Percentiles rank a stretch among this genome's conserved stretches.
phyloP scores from a whole-genome alignment of 169 alveolate genomes.

The Blepharisma undulans region DNA sequence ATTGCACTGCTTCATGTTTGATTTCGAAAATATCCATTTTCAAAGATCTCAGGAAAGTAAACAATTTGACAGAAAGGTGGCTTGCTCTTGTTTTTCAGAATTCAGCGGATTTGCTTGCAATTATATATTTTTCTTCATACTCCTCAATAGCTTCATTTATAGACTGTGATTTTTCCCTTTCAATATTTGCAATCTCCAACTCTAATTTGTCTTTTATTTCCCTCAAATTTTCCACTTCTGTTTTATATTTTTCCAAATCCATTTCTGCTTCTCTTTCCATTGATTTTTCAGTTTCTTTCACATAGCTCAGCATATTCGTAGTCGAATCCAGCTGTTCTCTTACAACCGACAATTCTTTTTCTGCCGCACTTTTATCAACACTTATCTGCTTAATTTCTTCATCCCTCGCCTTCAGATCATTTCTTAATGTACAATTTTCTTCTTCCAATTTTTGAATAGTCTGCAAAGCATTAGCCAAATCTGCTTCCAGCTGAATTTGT shows the following conservation, averaged over 20 bases:
- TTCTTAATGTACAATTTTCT: conserved; percentile 15
- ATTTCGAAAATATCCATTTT: conserved; percentile 23
- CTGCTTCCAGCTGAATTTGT: background rate
- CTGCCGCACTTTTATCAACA: background rate
- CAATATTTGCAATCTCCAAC: background rate
- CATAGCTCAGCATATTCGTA: background rate
- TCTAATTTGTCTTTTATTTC: background rate
- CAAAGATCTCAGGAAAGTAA: conserved; percentile 10
- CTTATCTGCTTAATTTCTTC: background rate
- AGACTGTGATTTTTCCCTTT: conserved; percentile 3
- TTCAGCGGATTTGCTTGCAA: conserved; percentile 4
- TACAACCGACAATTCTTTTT: background rate
- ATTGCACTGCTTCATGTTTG: background rate
- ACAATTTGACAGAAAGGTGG: background rate
- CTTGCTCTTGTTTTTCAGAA: background rate
- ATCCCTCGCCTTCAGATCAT: background rate
- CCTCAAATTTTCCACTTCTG: background rate
- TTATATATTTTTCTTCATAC: conserved; percentile 7
- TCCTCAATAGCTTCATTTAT: background rate
- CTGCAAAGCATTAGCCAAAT: background rate
- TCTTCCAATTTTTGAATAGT: background rate
- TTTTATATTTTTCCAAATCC: background rate
- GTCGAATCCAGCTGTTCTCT: background rate
- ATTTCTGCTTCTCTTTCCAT: background rate
- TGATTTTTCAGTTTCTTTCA: background rate